Evolutionary conservation across 1,139 yeast species (phyloP).

Genomic region (Geotrichum klebahnii): DNA sequence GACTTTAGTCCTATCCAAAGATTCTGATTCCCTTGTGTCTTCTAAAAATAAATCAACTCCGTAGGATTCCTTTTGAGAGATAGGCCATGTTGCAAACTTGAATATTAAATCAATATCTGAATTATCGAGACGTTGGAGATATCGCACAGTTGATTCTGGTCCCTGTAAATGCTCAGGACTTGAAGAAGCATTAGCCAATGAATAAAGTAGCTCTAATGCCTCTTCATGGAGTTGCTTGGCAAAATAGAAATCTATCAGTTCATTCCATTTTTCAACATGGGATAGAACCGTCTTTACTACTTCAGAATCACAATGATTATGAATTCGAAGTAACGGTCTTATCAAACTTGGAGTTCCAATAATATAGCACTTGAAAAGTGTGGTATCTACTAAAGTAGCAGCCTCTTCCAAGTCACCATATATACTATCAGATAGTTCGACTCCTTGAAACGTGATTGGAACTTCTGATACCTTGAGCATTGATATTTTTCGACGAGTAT

Average conservation of each 20-base stretch:
- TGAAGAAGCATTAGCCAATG: conserved; percentile 28
- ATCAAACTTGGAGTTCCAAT: conserved; percentile 64
- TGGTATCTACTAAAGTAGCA: conserved; percentile 66
- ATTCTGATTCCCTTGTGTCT: conserved; percentile 59
- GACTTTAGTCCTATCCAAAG: conserved; percentile 53
- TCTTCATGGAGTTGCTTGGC: conserved; percentile 59
- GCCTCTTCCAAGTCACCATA: conserved; percentile 28
- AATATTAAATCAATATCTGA: conserved; percentile 54
- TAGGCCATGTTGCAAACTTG: conserved; percentile 55
- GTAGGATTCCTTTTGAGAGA: conserved; percentile 42
- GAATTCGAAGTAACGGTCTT: conserved; percentile 75
- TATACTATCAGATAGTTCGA: conserved; percentile 29
- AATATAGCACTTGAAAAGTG: conserved; percentile 70
- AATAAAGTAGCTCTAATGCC: conserved; percentile 58
- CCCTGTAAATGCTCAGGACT: conserved; percentile 35
- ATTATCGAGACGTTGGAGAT: conserved; percentile 58
- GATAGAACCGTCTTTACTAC: conserved; percentile 57
- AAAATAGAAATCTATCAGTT: conserved; percentile 74
- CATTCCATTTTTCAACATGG: conserved; percentile 54
- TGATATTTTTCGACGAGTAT: conserved; percentile 47
- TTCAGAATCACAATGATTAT: conserved; percentile 65
- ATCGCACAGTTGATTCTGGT: conserved; percentile 54
- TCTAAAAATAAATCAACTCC: conserved; percentile 61
- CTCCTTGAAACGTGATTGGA: conserved; percentile 30
- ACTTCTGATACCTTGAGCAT: conserved; percentile 28